Conservation (phyloP, 2,329 filamentous ascomycete species). For the Diaporthe velutina region DNA sequence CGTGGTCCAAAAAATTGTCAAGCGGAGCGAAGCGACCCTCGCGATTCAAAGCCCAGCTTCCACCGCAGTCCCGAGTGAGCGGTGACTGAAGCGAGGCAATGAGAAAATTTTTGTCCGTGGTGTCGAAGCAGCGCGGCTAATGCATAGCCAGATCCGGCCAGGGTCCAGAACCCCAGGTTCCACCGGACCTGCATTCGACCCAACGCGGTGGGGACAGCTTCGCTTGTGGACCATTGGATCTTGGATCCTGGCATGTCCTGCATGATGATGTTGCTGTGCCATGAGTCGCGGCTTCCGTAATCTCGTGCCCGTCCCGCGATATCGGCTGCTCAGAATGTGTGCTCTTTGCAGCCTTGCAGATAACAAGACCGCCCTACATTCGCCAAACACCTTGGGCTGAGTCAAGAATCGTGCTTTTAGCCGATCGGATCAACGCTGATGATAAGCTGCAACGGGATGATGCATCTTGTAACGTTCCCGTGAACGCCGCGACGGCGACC, state of each 20-base stretch:
- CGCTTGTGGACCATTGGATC: conserved; percentile 31
- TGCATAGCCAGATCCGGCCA: conserved; percentile 16
- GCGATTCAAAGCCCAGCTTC: not conserved
- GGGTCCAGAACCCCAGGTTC: conserved; percentile 28
- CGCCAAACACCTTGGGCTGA: not conserved
- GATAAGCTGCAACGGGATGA: not conserved
- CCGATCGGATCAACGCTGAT: conserved; percentile 7
- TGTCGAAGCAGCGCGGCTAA: conserved; percentile 13
- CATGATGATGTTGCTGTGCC: conserved; percentile 37
- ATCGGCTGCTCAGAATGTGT: conserved; percentile 28
- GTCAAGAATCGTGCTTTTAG: not conserved
- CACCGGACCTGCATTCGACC: conserved; percentile 34
- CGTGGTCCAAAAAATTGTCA: not conserved
- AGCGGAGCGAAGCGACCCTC: not conserved
- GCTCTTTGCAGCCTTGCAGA: conserved; percentile 17
- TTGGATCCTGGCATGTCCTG: conserved; percentile 34
- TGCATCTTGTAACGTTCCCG: not conserved
- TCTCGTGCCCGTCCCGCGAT: conserved; percentile 31
- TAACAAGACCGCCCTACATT: conserved; percentile 27
- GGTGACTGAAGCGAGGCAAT: not conserved
- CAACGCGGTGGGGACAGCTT: conserved; percentile 32
- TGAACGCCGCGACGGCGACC: not conserved
- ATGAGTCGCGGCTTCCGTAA: conserved; percentile 33
- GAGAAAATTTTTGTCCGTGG: not conserved
- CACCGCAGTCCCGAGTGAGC: not conserved